Base-by-base conservation (phyloP, 148 eudicot genomes). In the Simmondsia chinensis region DNA sequence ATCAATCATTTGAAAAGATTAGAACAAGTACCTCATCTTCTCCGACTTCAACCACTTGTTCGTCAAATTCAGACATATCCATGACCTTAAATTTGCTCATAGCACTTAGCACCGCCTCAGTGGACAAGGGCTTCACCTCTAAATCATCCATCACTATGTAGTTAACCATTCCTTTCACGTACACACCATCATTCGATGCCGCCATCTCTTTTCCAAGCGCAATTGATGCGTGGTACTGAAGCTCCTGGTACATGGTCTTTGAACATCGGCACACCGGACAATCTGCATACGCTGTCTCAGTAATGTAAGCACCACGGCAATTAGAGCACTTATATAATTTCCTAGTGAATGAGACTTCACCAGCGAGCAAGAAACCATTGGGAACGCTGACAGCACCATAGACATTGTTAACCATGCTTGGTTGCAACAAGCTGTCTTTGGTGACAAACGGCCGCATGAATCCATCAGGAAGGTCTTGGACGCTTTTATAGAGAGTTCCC, bases 401-500 rank as follows among this genome's bases (percentile, higher is more conserved):
- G n/a, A n/a, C n/a, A n/a, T n/a, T n/a, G n/a, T n/a, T n/a, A n/a
- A n/a, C n/a, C n/a, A n/a, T n/a, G n/a, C n/a, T 39, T 6, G 63
- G 42, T 7, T 18, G 32, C 1, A 59, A 33, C 15, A 49, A 34
- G 1, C 12, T 0, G 3, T 5, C 17, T 25, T 39, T 59, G 0
- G 25, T 4, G 6, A 24, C 5, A 6, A 14, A 10, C 0, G 49
- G 4, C 17, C 43, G 37, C 6, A 43, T 26, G 44, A 13, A 59
- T 0, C 20, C 45, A 7, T 5, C 0, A 0, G 0, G 3, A 0
- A 59, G 23, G 13, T 33, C 23, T 6, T 57, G 34, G 2, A 57
- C 5, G 32, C 74, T 62, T 4, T 30, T 30, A 53, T 53, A 69
- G 1, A 68, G 50, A 14, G 38, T 23, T 2, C 38, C 47, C 17